phyloP scores from a whole-genome alignment of 306 rosid species.

The Cucurbita pepo region DNA sequence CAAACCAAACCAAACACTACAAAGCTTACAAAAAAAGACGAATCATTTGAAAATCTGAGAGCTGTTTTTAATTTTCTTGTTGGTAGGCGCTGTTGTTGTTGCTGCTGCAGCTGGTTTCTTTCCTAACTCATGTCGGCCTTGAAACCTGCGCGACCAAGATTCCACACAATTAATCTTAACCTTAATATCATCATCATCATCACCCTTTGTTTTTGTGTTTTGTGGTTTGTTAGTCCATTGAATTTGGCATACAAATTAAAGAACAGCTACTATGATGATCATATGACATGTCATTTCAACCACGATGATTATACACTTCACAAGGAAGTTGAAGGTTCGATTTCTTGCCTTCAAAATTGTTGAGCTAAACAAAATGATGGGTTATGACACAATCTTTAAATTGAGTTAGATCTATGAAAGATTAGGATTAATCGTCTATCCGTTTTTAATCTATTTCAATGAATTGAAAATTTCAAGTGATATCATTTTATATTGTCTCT shows the following conservation, averaged over 20 bases:
- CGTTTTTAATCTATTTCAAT: no score
- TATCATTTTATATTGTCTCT: not conserved
- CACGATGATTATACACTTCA: not conserved
- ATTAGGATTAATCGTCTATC: no score
- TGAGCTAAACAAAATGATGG: not conserved
- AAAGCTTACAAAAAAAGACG: not conserved
- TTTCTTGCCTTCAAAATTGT: not conserved
- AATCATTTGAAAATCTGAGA: not conserved
- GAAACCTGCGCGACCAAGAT: conserved; percentile 7
- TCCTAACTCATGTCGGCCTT: conserved; percentile 6
- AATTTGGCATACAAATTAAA: not conserved
- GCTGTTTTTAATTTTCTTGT: not conserved
- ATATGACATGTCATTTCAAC: not conserved
- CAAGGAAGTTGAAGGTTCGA: no score
- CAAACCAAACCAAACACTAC: conserved; percentile 1
- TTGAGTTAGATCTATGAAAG: no score
- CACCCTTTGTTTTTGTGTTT: not conserved
- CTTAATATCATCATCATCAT: not conserved
- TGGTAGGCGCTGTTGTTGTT: not conserved
- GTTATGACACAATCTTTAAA: no score
- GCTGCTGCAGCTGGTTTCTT: not conserved
- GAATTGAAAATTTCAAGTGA: no score
- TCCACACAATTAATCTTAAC: not conserved
- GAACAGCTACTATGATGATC: not conserved
- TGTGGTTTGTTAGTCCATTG: not conserved